Evolutionary conservation across 2,329 filamentous ascomycete genomes (phyloP), one percentile per base, ranked within the genome.

Genomic region (Microsporum audouinii): DNA sequence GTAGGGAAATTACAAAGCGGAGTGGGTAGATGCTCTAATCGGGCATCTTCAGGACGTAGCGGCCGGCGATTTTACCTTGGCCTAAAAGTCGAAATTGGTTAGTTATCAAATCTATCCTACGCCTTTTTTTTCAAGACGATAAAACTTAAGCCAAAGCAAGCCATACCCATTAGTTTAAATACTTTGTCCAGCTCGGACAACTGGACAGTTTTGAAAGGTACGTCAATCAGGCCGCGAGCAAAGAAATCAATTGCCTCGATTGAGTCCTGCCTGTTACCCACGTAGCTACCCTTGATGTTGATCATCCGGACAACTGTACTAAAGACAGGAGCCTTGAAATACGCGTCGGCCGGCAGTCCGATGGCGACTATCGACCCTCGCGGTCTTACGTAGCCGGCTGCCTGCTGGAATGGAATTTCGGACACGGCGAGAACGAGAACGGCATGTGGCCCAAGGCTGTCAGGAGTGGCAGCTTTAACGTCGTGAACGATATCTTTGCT

Each of bases 371-470:
- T 88, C 43, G 84, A 82, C 63, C 92, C 92, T 63, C 85, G 84
- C 61, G 89, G 83, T 63, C 92, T 88, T 64, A 96, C 87, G 76
- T 96, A 96, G 75, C 82, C 86, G 56, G 89, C 85, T 47, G 92
- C 92, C 79, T 96, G 91, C 78, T 96, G 90, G 85, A 96, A 96
- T 60, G 92, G 92, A 80, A 87, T 89, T 82, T 96, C 91, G 68
- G 80, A 83, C 59, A 89, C 91, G 64, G 92, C 91, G 63, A 96
- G 84, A 51, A 96, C 81, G 66, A 96, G 80, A 64, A 92, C 91
- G 43, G 90, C 91, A 69, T 95, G 88, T 3, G 91, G 91, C 59
- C 92, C 92, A 14, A 89, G 82, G 23, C 89, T 89, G 68, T 92
- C 90, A 33, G 83, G 77, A 0, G 89, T 95, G 33, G 86, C 86